Conservation (phyloP, 1,139 yeast species). For the Cylindricascospora bacillispora region DNA sequence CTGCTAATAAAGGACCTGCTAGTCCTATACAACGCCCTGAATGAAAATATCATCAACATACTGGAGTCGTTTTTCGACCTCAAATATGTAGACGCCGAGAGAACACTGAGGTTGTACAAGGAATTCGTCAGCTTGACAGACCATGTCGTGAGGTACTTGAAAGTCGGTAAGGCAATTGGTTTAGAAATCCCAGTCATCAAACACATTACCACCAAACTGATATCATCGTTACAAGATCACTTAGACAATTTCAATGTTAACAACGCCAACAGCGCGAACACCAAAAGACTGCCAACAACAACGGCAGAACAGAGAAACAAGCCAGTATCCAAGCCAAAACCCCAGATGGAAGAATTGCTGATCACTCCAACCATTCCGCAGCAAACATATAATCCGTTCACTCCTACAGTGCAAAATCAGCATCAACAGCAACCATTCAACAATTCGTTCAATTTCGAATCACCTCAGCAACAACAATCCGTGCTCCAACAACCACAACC, state of each 20-base stretch:
- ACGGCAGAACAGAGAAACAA: conserved; percentile 17
- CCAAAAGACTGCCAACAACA: conserved; percentile 6
- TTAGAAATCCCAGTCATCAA: conserved; percentile 89
- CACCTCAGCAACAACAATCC: conserved; percentile 8
- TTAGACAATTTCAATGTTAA: conserved; percentile 6
- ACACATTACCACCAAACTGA: conserved; percentile 92
- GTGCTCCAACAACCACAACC: conserved; percentile 8
- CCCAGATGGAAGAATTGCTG: conserved; percentile 15
- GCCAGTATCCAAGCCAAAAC: conserved; percentile 21
- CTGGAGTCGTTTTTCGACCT: conserved; percentile 92
- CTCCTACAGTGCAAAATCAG: conserved; percentile 5
- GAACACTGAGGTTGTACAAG: conserved; percentile 74
- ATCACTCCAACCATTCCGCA: conserved; percentile 20
- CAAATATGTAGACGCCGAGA: conserved; percentile 72
- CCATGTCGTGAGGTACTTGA: conserved; percentile 73
- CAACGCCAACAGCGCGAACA: conserved; percentile 3
- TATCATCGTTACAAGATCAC: conserved; percentile 79
- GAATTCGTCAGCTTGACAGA: conserved; percentile 78
- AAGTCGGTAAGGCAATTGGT: conserved; percentile 84
- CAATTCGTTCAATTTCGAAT: conserved; percentile 13
- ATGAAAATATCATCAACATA: conserved; percentile 88
- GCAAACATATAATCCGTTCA: conserved; percentile 21
- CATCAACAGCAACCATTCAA: conserved; percentile 10
- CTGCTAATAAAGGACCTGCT: conserved; percentile 78
- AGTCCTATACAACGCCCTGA: conserved; percentile 72